Evolutionary conservation across 2,329 filamentous ascomycete species (phyloP), one percentile per base, ranked within the genome.

Genomic region (Stemphylium lycopersici): DNA sequence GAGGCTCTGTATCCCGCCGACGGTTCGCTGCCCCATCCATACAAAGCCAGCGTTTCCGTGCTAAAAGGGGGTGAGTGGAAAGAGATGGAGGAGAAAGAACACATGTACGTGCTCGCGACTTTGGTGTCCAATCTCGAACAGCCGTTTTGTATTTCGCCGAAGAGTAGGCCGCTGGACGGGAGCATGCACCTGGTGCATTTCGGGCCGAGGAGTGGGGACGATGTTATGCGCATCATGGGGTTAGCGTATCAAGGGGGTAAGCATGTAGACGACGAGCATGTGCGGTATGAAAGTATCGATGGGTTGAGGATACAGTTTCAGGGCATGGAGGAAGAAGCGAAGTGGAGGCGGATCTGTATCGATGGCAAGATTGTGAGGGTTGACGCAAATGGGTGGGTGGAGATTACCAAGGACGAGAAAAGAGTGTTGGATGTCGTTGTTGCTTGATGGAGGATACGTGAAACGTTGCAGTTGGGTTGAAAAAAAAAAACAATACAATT

Each of bases 271-370:
- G 74, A 80, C 15, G 42, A 48, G 4, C 54, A 72, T 13, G 88
- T 97, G 0, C 81, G 81, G 0, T 97, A 97, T 70, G 84, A 89
- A 15, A 82, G 85, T 48, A 81, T 95, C 6, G 84, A 89, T 2
- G 84, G 84, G 46, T 62, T 96, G 15, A 80, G 77, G 53, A 85
- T 97, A 41, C 81, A 84, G 13, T 86, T 91, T 32, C 59, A 78
- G 1, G 68, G 64, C 0, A 40, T 49, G 6, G 90, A 95, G 67
- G 79, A 84, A 13, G 86, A 91, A n/a, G 79, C 79, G 1, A 80
- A 86, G 47, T 97, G 92, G 92, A 82, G 93, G 56, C 86, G 93
- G 68, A 84, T 96, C 12, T 98, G 93, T 72, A 81, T 98, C n/a
- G 93, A 98, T 74, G 93, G 93, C 3, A 91, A 89, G 48, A 96